Conservation (phyloP, 169 alveolate species). For the Plasmodium cynomolgi region DNA sequence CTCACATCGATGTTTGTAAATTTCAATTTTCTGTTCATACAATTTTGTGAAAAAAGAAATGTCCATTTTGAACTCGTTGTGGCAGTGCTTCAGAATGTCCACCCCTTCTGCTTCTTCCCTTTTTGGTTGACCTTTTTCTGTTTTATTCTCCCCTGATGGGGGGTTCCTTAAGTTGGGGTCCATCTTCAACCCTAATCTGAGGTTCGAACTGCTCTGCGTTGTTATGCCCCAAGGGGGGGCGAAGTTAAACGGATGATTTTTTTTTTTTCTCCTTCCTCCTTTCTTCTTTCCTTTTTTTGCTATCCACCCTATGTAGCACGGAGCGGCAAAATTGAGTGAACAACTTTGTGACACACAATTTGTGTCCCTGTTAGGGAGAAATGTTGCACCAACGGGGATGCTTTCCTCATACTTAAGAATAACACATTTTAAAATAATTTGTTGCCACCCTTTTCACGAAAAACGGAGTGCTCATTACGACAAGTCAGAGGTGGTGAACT, state of each 20-base stretch:
- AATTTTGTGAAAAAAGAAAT: slow-evolving; percentile 48
- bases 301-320: background rate
- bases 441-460: background rate
- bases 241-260: background rate
- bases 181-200: background rate
- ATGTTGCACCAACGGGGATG: background rate
- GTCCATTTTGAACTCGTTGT: slow-evolving; percentile 62
- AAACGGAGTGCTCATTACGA: background rate
- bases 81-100: slow-evolving; percentile 16
- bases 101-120: background rate
- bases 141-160: background rate
- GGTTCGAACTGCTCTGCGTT: background rate
- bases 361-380: background rate
- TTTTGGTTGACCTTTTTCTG: background rate
- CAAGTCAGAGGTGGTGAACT: background rate
- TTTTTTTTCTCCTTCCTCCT: background rate
- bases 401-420: background rate
- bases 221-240: background rate
- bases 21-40: slow-evolving; percentile 31
- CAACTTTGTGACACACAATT: background rate
- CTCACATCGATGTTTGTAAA: slow-evolving; percentile 40
- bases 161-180: background rate
- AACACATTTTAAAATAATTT: background rate
- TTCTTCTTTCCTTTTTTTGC: background rate
- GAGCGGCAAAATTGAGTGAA: background rate